phyloP scores from a whole-genome alignment of 2,329 filamentous ascomycete species.

The Fusarium armeniacum region DNA sequence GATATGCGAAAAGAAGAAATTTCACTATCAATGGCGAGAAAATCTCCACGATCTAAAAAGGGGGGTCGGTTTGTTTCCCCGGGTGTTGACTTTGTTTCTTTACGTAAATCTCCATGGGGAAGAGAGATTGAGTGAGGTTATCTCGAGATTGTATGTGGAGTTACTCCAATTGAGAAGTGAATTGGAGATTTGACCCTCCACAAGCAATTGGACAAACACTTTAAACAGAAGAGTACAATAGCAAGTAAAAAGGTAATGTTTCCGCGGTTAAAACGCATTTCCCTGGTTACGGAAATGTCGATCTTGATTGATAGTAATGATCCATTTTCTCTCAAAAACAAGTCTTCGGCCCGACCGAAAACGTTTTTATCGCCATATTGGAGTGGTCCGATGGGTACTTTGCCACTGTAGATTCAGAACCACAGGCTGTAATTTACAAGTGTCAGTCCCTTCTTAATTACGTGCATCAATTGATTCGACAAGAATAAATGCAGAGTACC shows the following conservation, averaged over 20 bases:
- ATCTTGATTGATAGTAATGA: background rate
- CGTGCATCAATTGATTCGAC: background rate
- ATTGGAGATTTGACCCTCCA: constrained; percentile 5
- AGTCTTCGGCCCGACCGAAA: constrained; percentile 7
- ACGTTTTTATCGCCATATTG: background rate
- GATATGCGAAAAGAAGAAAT: background rate
- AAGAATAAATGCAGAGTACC: background rate
- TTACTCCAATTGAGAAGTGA: background rate
- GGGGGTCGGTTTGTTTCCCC: constrained; percentile 6
- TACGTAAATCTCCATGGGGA: constrained; percentile 45
- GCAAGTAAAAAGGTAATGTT: too few species aligned
- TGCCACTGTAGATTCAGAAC: background rate
- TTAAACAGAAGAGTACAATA: background rate
- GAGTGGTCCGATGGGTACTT: constrained; percentile 1
- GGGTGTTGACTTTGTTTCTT: constrained; percentile 5
- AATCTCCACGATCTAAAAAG: constrained; percentile 26
- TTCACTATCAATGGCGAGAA: background rate
- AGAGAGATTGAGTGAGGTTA: constrained; percentile 8
- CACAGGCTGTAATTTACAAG: background rate
- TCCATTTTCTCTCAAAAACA: background rate
- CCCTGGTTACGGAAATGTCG: background rate
- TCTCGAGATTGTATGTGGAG: constrained; percentile 14
- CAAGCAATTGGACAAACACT: constrained; percentile 11
- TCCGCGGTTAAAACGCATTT: background rate
- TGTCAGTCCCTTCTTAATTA: background rate